These are phyloP conservation scores for Globisporangium irregulare DNA, from an alignment of 352 stramenopile genomes.

Conservation along the genomic window DNA sequence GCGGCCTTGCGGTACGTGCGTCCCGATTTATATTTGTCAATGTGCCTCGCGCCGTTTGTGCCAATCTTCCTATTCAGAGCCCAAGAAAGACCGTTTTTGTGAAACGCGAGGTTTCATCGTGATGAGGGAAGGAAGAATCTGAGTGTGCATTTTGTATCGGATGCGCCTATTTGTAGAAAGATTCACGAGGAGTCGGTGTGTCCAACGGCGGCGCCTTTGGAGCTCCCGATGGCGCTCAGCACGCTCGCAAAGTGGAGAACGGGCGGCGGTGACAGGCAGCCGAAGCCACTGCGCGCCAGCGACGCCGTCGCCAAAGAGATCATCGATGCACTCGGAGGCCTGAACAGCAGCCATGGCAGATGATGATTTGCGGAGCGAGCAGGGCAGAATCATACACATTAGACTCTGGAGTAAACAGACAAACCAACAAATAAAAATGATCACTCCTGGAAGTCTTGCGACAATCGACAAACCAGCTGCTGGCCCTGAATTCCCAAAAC, in stretches of 20 bases:
- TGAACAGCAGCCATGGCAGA: background rate
- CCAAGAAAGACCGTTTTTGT: background rate
- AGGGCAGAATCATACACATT: background rate
- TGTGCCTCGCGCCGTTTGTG: background rate
- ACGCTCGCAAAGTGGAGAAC: conserved; percentile 30
- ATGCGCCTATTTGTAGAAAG: conserved; percentile 12
- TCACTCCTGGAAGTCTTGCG: background rate
- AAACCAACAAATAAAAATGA: background rate
- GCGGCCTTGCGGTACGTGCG: conserved; percentile 20
- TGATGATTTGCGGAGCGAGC: background rate
- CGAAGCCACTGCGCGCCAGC: conserved; percentile 33
- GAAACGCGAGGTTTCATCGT: background rate
- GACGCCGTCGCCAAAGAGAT: conserved; percentile 35
- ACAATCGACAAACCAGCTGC: background rate
- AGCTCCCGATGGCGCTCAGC: conserved; percentile 25
- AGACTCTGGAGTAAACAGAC: background rate
- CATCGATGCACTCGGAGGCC: conserved; percentile 5
- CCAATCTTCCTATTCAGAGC: background rate
- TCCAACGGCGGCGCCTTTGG: conserved; percentile 7
- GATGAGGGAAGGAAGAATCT: background rate
- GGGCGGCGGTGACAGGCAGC: background rate
- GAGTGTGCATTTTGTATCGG: background rate
- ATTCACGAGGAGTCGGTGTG: conserved; percentile 10
- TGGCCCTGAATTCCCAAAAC: background rate
- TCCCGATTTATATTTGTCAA: background rate